Evolutionary conservation across 192 early-diverging fungal genomes (phyloP), one percentile per base, ranked within the genome.

Genomic region (Coemansia sp.): DNA sequence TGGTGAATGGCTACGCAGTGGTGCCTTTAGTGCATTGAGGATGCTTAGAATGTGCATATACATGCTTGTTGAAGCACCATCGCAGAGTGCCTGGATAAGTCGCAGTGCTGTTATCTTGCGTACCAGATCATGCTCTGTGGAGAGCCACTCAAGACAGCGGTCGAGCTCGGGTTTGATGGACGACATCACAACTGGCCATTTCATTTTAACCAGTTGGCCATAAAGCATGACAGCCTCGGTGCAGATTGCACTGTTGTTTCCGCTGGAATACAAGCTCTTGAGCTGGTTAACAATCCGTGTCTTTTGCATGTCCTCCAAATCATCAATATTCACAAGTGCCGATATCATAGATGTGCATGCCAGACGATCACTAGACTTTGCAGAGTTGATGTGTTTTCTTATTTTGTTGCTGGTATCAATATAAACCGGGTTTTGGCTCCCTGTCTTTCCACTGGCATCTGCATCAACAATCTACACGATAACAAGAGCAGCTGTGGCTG

Each of bases 11-110:
- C 95, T 94, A 30, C 91, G 68, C 52, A 97, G 79, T 2, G 85
- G 89, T 2, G 89, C 79, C 87, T 91, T 95, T n/a, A 97, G 83
- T 19, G 86, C 61, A 20, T 94, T 93, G n/a, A 98, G 68, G 34
- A 96, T 92, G 44, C 85, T 89, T 4, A 84, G 79, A 7, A 95
- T 89, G 66, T 89, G 90, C 3, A 83, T 71, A 57, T 89, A 95
- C n/a, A 97, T 85, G 20, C 94, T 74, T 38, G 92, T 90, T 7
- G 90, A 91, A 0, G 64, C 41, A 20, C 59, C 34, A 0, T 42
- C 55, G 62, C 61, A 74, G 6, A 62, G 58, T 4, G 52, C 61
- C 27, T 74, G 57, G n/a, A 74, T 34, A 33, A 74, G 33, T 2
- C 57, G 55, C 31, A 74, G 44, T 15, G 72, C 72, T 1, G 65